Evolutionary conservation across 805 yeast genomes (phyloP).

Genomic region (Maudiozyma saulgeensis): DNA sequence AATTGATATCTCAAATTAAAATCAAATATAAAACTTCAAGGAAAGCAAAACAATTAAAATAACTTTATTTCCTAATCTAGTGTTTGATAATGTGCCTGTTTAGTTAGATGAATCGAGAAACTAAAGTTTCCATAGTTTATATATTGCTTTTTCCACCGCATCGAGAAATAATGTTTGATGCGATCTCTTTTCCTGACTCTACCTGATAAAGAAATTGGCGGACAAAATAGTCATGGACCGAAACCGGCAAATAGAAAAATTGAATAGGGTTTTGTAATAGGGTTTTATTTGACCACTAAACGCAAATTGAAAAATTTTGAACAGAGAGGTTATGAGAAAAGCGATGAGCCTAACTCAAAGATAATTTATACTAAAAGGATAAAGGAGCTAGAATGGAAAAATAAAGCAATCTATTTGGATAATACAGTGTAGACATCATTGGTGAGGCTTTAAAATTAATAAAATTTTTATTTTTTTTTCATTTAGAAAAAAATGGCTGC

Average conservation of each 20-base stretch:
- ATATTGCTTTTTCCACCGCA: neutral
- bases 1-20: too few relatives aligned
- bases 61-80: too few relatives aligned
- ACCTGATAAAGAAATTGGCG: too few relatives aligned
- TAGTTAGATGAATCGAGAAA: neutral
- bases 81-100: neutral
- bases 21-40: too few relatives aligned
- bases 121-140: neutral
- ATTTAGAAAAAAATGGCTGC: conserved; percentile 29
- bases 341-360: neutral
- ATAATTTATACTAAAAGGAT: too few relatives aligned
- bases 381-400: too few relatives aligned
- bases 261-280: too few relatives aligned
- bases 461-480: too few relatives aligned
- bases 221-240: neutral
- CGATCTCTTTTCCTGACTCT: too few relatives aligned
- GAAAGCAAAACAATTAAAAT: too few relatives aligned
- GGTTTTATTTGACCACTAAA: too few relatives aligned
- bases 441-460: neutral
- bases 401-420: too few relatives aligned
- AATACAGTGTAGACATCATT: neutral
- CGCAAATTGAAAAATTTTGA: neutral
- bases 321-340: neutral
- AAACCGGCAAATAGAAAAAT: neutral
- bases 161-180: neutral